phyloP scores from a whole-genome alignment of 2,329 filamentous ascomycete species.

The Beauveria australis region DNA sequence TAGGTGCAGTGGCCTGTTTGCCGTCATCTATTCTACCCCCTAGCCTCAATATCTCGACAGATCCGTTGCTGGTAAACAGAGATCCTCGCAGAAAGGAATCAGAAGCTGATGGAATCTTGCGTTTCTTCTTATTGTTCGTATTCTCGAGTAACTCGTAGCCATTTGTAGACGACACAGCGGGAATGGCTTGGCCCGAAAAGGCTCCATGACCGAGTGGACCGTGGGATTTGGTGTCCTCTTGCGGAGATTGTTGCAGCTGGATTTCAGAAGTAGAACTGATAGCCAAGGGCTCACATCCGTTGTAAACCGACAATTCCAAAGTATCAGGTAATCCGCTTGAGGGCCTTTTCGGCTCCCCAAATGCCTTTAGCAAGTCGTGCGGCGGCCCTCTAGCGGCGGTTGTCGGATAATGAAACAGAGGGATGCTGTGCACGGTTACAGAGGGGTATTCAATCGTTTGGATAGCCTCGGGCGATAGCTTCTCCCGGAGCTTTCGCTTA shows the following conservation, averaged over 20 bases:
- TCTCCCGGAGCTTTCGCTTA: constrained; percentile 78
- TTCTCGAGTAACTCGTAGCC: constrained; percentile 98
- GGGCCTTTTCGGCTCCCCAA: background rate
- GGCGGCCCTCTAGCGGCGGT: constrained; percentile 42
- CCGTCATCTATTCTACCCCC: constrained; percentile 18
- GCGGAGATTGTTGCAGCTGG: background rate
- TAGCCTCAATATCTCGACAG: background rate
- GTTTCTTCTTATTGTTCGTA: constrained; percentile 98
- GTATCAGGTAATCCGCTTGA: background rate
- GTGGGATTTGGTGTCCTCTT: background rate
- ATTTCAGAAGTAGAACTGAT: background rate
- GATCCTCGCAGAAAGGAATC: constrained; percentile 43
- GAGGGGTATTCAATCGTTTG: constrained; percentile 77
- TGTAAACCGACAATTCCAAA: background rate
- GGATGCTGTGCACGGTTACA: constrained; percentile 59
- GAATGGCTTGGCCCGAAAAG: constrained; percentile 33
- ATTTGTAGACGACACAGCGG: constrained; percentile 65
- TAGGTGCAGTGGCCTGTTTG: constrained; percentile 15
- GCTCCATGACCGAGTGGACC: background rate
- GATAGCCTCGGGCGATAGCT: constrained; percentile 76
- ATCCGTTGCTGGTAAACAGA: constrained; percentile 15
- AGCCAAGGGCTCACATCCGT: background rate
- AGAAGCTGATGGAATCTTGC: constrained; percentile 89
- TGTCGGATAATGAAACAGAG: constrained; percentile 59
- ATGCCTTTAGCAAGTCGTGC: background rate